Evolutionary conservation across 2,329 filamentous ascomycete genomes (phyloP).

Genomic region (Cryphonectria carpinicola): DNA sequence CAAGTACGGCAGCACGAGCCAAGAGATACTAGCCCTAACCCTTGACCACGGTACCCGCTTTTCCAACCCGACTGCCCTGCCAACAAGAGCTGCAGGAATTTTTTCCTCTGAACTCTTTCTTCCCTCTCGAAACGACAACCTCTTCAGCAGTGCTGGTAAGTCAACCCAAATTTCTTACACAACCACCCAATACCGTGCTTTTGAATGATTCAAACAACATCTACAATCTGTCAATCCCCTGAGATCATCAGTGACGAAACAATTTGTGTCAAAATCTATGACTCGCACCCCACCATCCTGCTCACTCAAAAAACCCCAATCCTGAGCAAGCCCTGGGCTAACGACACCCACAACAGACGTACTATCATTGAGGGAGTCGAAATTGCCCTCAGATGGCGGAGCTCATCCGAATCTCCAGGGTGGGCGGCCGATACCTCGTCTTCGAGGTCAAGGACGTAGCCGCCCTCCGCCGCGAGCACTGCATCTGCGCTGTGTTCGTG

Average conservation of each 20-base stretch:
- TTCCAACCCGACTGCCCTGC: not conserved
- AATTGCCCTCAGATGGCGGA: conserved; percentile 38
- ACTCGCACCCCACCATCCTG: conserved; percentile 32
- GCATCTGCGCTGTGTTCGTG: conserved; percentile 83
- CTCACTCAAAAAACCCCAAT: conserved; percentile 28
- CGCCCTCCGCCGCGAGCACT: conserved; percentile 76
- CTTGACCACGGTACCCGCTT: not conserved
- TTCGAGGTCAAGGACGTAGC: conserved; percentile 85
- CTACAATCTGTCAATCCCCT: conserved; percentile 66
- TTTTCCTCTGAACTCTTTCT: conserved; percentile 21
- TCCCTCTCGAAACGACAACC: conserved; percentile 24
- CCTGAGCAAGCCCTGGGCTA: conserved; percentile 12
- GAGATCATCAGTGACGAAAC: conserved; percentile 49
- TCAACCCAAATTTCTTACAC: conserved; percentile 12
- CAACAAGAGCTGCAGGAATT: conserved; percentile 10
- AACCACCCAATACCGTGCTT: not conserved
- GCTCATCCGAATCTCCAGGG: conserved; percentile 77
- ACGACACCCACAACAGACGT: conserved; percentile 22
- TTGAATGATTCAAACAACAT: conserved; percentile 50
- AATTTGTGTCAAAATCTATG: conserved; percentile 39
- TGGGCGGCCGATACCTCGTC: conserved; percentile 81
- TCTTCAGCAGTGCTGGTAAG: conserved; percentile 34
- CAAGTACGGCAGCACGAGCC: not conserved
- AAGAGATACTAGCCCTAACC: conserved; percentile 7
- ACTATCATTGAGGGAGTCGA: conserved; percentile 10